Evolutionary conservation across 495 filamentous ascomycete species (phyloP).

Genomic region (Pseudevernia furfuracea): DNA sequence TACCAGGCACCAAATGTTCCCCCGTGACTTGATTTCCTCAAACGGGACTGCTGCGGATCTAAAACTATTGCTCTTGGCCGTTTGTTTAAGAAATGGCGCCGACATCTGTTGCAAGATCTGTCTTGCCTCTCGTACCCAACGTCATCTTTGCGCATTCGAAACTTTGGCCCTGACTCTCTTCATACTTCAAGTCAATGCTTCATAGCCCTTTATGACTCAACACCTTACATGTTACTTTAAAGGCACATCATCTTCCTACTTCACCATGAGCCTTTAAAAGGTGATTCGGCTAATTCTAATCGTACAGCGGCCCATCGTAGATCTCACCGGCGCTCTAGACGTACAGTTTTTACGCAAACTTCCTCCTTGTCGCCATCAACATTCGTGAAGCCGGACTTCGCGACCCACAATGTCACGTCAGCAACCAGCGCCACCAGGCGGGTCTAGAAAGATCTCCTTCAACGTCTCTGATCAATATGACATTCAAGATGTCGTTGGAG

Average conservation of each 20-base stretch:
- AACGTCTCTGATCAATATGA: conserved; percentile 99
- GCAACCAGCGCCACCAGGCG: conserved; percentile 40
- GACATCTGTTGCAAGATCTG: not conserved
- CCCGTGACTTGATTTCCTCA: not conserved
- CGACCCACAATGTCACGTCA: conserved; percentile 39
- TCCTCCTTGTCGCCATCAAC: not conserved
- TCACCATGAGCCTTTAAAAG: not conserved
- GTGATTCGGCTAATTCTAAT: not conserved
- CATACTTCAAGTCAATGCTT: not conserved
- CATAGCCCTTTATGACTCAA: not conserved
- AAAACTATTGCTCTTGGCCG: not conserved
- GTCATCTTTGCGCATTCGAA: not conserved
- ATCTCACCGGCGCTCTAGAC: not conserved
- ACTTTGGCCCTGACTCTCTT: not conserved
- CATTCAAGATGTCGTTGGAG: conserved; percentile 97
- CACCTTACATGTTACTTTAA: not conserved
- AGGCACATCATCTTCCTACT: not conserved
- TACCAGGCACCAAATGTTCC: not conserved
- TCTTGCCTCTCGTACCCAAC: not conserved
- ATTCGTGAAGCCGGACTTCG: conserved; percentile 1
- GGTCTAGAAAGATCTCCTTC: conserved; percentile 96
- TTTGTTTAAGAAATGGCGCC: not conserved
- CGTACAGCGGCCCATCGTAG: not conserved
- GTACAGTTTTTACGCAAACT: not conserved
- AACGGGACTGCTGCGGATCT: not conserved